Percentiles rank a stretch among this genome's conserved stretches.
phyloP scores from a whole-genome alignment of 1,139 yeast genomes.

The Entelexis paramagnoliae region DNA sequence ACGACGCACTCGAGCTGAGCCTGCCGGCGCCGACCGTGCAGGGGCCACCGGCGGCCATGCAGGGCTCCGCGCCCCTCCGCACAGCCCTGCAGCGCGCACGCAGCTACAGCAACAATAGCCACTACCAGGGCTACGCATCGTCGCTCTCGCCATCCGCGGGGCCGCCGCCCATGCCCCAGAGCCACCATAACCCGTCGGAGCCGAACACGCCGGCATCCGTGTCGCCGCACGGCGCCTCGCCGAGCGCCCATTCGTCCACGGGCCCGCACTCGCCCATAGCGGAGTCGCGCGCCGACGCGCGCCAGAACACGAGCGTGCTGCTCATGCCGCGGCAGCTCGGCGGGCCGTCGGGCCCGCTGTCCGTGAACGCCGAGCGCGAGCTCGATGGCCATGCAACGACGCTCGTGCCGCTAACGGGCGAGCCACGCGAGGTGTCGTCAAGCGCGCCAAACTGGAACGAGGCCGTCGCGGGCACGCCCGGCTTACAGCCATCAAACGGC shows the following conservation, averaged over 20 bases:
- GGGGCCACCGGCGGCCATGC: not conserved
- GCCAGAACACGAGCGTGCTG: slow-evolving; percentile 13
- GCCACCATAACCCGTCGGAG: not conserved
- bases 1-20: slow-evolving; percentile 50
- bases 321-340: slow-evolving; percentile 22
- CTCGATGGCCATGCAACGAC: slow-evolving; percentile 5
- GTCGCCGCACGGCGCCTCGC: not conserved
- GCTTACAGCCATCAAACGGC: too few relatives aligned
- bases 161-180: not conserved
- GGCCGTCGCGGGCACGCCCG: too few relatives aligned
- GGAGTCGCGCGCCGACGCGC: not conserved
- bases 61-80: not conserved
- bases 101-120: slow-evolving; percentile 14
- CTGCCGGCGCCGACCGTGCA: slow-evolving; percentile 16
- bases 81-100: slow-evolving; percentile 17
- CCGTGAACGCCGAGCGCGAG: not conserved
- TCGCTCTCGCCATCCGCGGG: not conserved
- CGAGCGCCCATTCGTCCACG: not conserved
- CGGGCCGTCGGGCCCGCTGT: slow-evolving; percentile 2
- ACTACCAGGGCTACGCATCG: not conserved
- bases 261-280: not conserved
- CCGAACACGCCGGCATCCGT: slow-evolving; percentile 1
- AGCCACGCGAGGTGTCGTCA: not conserved
- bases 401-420: slow-evolving; percentile 12
- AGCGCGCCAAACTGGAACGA: not conserved